Evolutionary conservation across 148 eudicot genomes (phyloP), one percentile per base, ranked within the genome.

Genomic region (Rhododendron kiyosumense): DNA sequence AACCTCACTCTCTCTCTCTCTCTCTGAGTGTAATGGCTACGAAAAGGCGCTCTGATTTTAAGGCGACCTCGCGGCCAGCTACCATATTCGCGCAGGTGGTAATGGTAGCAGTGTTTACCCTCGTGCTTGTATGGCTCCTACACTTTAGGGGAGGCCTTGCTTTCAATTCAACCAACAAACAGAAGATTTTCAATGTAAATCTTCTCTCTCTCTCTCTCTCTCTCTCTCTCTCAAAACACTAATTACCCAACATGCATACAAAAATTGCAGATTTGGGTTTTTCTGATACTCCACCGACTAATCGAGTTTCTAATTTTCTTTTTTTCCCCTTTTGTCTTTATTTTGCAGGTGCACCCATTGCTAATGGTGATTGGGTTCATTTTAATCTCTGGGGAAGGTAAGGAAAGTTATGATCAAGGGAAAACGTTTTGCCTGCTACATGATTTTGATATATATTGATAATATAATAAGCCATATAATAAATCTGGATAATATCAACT

Each of bases 61-160:
- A 76, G 30, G 14, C 81, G 15, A 85, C 88, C 1, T 88, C 89
- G 24, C 32, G 76, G 11, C 90, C 92, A n/a, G 88, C 82, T 3
- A 87, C 85, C n/a, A 49, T 86, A 6, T 87, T 94, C 7, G 96
- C 93, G 11, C 96, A 94, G 88, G 71, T 92, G 86, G 15, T 89
- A 75, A 91, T 86, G 10, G 88, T 90, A 36, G 88, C 92, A 18
- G 63, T 91, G 20, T 69, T 84, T 2, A 86, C 78, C 51, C 84
- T 94, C 63, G 86, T 91, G 54, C 90, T 92, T 32, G 90, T 90
- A 85, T 94, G 96, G 96, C 90, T 94, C 41, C 85, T 92, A 36
- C 90, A 91, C 84, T 91, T 94, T 86, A 75, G 91, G 38, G 93
- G 86, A 46, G 96, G 96, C 80, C 87, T 94, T 48, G 90, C 94